A percentile compares a stretch with the other conserved stretches of the same genome.
phyloP scores from a whole-genome alignment of 768 basidiomycete genomes.

The Lactarius deliciosus region DNA sequence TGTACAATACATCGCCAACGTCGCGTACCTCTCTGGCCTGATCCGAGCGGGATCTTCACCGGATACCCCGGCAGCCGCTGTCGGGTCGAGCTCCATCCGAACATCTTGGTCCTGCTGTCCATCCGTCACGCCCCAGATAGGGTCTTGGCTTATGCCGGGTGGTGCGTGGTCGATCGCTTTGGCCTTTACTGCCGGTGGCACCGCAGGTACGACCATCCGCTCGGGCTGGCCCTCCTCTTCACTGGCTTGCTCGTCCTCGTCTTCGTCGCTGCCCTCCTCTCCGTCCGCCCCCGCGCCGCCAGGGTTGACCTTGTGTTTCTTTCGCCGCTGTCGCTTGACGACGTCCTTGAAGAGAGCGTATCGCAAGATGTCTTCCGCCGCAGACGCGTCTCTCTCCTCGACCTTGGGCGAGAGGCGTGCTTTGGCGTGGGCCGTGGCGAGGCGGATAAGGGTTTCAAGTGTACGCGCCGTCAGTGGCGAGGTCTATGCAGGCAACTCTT shows the following conservation, averaged over 20 bases:
- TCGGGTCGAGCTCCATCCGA: slow-evolving; percentile 54
- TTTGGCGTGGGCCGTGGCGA: slow-evolving; percentile 97
- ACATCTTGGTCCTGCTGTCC: slow-evolving; percentile 53
- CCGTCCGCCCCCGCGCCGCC: slow-evolving; percentile 48
- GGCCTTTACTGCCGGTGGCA: slow-evolving; percentile 17
- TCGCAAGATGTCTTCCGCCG: slow-evolving; percentile 92
- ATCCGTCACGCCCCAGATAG: slow-evolving; percentile 56
- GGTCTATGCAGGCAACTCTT: slow-evolving; percentile 54
- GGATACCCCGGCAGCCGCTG: slow-evolving; percentile 38
- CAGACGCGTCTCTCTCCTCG: slow-evolving; percentile 78
- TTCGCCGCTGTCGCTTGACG: slow-evolving; percentile 71
- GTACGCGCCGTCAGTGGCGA: slow-evolving; percentile 98
- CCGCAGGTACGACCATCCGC: slow-evolving; percentile 52
- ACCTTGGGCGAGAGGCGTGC: slow-evolving; percentile 85
- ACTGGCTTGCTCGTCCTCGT: slow-evolving; percentile 51
- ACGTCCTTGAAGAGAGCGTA: slow-evolving; percentile 99
- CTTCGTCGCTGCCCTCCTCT: slow-evolving; percentile 50
- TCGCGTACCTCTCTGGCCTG: slow-evolving; percentile 57
- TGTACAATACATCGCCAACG: slow-evolving; percentile 4
- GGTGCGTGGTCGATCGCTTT: slow-evolving; percentile 31
- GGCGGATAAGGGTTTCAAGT: slow-evolving; percentile 96
- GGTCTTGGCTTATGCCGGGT: slow-evolving; percentile 46
- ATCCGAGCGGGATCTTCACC: slow-evolving; percentile 44
- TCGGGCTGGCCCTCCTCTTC: slow-evolving; percentile 46
- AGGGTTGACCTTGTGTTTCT: slow-evolving; percentile 83